Conservation (phyloP, 2,329 filamentous ascomycete genomes). For the Penicillium thymicola region DNA sequence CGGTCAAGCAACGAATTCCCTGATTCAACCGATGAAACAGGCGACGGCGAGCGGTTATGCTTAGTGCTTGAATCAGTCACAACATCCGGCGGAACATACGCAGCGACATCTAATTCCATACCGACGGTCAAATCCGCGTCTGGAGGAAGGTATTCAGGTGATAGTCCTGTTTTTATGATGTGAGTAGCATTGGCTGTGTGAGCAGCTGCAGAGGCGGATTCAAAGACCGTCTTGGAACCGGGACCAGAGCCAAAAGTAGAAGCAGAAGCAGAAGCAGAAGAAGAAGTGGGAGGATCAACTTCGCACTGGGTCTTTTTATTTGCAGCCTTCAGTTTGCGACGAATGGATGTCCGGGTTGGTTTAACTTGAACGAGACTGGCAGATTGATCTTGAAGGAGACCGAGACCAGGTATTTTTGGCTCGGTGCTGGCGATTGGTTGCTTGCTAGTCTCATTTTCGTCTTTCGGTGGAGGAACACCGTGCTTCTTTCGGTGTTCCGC, state of each 20-base stretch:
- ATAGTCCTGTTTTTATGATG: not conserved
- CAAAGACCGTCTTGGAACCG: not conserved
- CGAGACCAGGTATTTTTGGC: too few relatives aligned
- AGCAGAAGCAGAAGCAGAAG: too few relatives aligned
- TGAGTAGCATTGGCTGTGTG: not conserved
- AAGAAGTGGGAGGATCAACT: not conserved
- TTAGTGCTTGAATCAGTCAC: not conserved
- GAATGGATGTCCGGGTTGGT: not conserved
- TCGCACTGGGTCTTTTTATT: not conserved
- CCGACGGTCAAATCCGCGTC: not conserved
- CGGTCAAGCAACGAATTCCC: slow-evolving; percentile 19
- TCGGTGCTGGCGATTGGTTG: not conserved
- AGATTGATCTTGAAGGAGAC: too few relatives aligned
- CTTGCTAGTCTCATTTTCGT: not conserved
- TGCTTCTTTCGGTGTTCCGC: not conserved
- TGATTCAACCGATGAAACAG: slow-evolving; percentile 10
- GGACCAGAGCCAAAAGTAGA: not conserved
- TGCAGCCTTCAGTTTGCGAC: not conserved
- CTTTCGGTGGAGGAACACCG: not conserved
- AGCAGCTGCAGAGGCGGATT: not conserved
- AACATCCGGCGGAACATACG: not conserved
- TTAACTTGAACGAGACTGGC: too few relatives aligned
- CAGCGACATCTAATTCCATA: not conserved
- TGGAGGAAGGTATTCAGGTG: not conserved
- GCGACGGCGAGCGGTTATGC: slow-evolving; percentile 5